Percentiles rank a stretch among this genome's conserved stretches.
phyloP scores from a whole-genome alignment of 2,329 filamentous ascomycete genomes.

The Penicillium freii region DNA sequence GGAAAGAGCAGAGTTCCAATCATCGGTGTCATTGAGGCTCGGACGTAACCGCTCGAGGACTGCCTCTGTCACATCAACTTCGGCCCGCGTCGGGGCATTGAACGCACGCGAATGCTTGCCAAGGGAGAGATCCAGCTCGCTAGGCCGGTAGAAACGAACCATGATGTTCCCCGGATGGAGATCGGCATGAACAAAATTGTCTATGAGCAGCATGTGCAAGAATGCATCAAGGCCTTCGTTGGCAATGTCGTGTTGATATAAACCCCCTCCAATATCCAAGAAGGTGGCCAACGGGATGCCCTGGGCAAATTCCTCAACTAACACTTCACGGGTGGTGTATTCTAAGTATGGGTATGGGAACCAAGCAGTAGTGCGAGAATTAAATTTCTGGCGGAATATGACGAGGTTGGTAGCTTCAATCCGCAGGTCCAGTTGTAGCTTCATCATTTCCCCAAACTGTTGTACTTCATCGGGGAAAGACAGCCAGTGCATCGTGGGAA shows the following conservation, averaged over 20 bases:
- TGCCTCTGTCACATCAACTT: slow-evolving; percentile 79
- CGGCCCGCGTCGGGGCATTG: slow-evolving; percentile 48
- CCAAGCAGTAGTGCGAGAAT: slow-evolving; percentile 84
- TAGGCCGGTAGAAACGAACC: slow-evolving; percentile 93
- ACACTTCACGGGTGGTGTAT: slow-evolving; percentile 85
- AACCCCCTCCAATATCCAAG: slow-evolving; percentile 83
- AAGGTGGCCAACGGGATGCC: slow-evolving; percentile 90
- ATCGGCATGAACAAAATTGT: slow-evolving; percentile 97
- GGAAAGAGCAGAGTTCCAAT: slow-evolving; percentile 72
- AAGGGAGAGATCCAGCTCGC: slow-evolving; percentile 65
- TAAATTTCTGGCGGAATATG: slow-evolving; percentile 87
- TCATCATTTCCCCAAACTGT: slow-evolving; percentile 99
- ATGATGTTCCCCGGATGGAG: slow-evolving; percentile 98
- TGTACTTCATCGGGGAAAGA: slow-evolving; percentile 90
- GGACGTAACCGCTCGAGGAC: slow-evolving; percentile 78
- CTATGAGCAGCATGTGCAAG: slow-evolving; percentile 90
- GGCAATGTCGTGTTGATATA: slow-evolving; percentile 91
- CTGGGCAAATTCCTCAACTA: slow-evolving; percentile 94
- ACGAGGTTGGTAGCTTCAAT: slow-evolving; percentile 89
- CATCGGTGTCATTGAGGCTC: slow-evolving; percentile 62
- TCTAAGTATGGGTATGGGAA: slow-evolving; percentile 93
- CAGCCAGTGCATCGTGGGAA: slow-evolving; percentile 96
- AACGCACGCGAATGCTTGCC: slow-evolving; percentile 43
- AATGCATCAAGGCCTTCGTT: slow-evolving; percentile 95
- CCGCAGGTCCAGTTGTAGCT: slow-evolving; percentile 87